Evolutionary conservation across 495 filamentous ascomycete genomes (phyloP).

Genomic region (Aspergillus conjunctus): DNA sequence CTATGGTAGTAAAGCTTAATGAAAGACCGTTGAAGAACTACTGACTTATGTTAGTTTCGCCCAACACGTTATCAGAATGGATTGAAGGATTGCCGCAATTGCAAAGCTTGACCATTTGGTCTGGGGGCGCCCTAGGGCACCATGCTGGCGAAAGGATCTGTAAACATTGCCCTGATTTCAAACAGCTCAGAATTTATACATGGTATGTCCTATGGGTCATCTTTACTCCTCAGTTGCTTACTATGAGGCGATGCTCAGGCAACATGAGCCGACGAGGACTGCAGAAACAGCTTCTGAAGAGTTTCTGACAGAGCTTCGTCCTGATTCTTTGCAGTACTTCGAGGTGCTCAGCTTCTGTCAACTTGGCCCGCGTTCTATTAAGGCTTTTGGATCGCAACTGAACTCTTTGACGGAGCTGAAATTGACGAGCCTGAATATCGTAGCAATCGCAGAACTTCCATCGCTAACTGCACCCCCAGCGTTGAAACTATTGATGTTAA

Average conservation of each 20-base stretch:
- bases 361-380: conserved; percentile 56
- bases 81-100: conserved; percentile 47
- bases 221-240: neutral
- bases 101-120: conserved; percentile 54
- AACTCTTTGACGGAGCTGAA: conserved; percentile 57
- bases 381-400: conserved; percentile 59
- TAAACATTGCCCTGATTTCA: conserved; percentile 61
- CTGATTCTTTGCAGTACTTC: conserved; percentile 62
- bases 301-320: conserved; percentile 58
- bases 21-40: neutral
- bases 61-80: conserved; percentile 47
- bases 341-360: conserved; percentile 54
- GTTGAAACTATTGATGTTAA: conserved; percentile 56
- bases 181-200: conserved; percentile 57
- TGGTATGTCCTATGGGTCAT: conserved; percentile 37
- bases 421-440: conserved; percentile 51
- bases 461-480: conserved; percentile 52
- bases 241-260: conserved; percentile 2
- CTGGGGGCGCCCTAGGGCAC: conserved; percentile 58
- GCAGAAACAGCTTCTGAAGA: conserved; percentile 57
- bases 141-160: conserved; percentile 55
- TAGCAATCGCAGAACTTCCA: conserved; percentile 41
- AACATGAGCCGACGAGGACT: conserved; percentile 25
- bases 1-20: neutral
- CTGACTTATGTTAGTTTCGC: conserved; percentile 35